Evolutionary conservation across 805 yeast species (phyloP).

Genomic region (Saturnispora zaruensis): DNA sequence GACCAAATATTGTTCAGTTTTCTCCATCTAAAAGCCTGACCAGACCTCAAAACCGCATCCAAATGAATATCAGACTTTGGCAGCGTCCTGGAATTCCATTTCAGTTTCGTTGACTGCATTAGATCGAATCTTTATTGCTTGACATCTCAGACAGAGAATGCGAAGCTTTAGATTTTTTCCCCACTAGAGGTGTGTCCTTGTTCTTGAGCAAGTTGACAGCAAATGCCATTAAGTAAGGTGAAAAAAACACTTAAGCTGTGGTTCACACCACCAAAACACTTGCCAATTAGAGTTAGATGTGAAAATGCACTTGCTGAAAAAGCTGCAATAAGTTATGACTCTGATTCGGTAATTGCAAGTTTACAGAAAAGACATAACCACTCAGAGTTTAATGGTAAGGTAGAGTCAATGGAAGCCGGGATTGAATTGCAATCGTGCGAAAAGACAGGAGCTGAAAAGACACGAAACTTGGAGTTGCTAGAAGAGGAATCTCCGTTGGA

Average conservation of each 20-base stretch:
- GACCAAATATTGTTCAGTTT: conserved; percentile 56
- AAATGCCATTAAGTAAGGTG: background rate
- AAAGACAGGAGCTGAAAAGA: background rate
- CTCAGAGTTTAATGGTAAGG: background rate
- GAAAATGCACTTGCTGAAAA: conserved; percentile 2
- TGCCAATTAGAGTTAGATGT: conserved; percentile 11
- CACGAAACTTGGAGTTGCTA: background rate
- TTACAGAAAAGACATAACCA: background rate
- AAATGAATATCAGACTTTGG: conserved; percentile 45
- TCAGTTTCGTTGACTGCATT: background rate
- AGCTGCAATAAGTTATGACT: background rate
- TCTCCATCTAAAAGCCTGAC: conserved; percentile 81
- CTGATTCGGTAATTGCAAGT: background rate
- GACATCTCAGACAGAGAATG: too few relatives aligned
- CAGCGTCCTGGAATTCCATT: conserved; percentile 1
- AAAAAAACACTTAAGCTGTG: background rate
- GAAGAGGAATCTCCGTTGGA: conserved; percentile 12
- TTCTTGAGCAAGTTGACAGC: background rate
- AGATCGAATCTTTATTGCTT: too few relatives aligned
- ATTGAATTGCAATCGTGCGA: background rate
- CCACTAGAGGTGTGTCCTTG: too few relatives aligned
- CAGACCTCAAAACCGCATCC: conserved; percentile 64
- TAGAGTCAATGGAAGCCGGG: background rate
- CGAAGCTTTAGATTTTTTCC: too few relatives aligned
- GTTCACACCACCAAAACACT: conserved; percentile 6